Percentiles rank a stretch among this genome's conserved stretches.
These are phyloP conservation scores for Nothophytophthora sp. DNA, from an alignment of 352 stramenopile genomes.

Conservation along the genomic window DNA sequence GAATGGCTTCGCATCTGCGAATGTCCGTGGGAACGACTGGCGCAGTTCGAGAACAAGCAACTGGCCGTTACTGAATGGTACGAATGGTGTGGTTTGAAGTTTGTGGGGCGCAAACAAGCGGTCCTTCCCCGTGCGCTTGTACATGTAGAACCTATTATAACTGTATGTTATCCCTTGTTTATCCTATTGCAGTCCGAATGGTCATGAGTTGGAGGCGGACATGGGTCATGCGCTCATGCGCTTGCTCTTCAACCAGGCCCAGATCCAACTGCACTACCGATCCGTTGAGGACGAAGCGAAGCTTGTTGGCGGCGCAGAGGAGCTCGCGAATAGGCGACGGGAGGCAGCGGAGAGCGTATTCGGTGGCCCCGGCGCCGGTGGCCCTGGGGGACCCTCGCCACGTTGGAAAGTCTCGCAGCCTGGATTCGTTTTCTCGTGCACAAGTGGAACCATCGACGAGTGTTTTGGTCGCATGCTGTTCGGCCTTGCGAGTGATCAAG, in stretches of 20 bases:
- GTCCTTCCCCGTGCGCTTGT: background rate
- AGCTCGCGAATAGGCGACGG: conserved; percentile 68
- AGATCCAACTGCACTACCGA: conserved; percentile 83
- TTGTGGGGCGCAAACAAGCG: background rate
- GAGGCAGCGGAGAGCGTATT: conserved; percentile 77
- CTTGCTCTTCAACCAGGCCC: conserved; percentile 78
- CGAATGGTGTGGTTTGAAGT: conserved; percentile 3
- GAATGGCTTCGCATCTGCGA: conserved; percentile 90
- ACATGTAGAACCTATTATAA: conserved; percentile 1
- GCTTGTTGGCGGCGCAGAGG: conserved; percentile 66
- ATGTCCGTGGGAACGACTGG: conserved; percentile 82
- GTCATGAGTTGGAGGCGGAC: conserved; percentile 63
- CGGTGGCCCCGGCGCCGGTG: conserved; percentile 14
- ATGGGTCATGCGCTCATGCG: conserved; percentile 73
- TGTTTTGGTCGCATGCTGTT: conserved; percentile 88
- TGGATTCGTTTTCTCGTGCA: conserved; percentile 87
- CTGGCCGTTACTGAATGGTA: conserved; percentile 62
- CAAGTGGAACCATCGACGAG: conserved; percentile 80
- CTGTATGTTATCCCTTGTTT: conserved; percentile 11
- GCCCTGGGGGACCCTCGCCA: conserved; percentile 18
- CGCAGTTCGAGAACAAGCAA: conserved; percentile 72
- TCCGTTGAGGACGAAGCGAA: conserved; percentile 85
- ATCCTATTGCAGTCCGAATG: conserved; percentile 49
- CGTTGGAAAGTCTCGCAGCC: conserved; percentile 54
- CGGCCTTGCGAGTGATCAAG: conserved; percentile 72